These are phyloP conservation scores for Camellia japonica DNA, from an alignment of 148 eudicot genomes.

Conservation along the genomic window DNA sequence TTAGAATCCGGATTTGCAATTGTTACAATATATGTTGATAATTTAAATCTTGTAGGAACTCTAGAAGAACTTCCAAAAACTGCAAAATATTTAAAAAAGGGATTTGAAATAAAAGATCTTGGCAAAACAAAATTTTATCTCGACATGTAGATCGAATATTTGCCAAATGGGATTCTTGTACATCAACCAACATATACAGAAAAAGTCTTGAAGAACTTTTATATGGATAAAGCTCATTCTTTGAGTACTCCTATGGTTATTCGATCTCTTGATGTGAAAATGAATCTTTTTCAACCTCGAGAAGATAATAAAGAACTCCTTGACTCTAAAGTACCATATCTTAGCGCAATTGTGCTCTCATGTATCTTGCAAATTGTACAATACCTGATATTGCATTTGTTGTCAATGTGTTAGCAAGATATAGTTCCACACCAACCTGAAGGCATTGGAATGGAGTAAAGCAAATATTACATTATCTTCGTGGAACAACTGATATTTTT, in stretches of 20 bases:
- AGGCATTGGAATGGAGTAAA: conserved; percentile 7
- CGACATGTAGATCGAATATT: neutral
- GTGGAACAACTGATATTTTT: neutral
- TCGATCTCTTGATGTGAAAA: neutral
- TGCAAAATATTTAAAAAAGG: neutral
- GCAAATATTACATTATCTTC: neutral
- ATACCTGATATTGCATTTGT: neutral
- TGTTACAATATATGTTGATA: conserved; percentile 9
- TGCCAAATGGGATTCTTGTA: conserved; percentile 3
- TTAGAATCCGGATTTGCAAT: conserved; percentile 4
- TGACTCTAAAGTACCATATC: conserved; percentile 14
- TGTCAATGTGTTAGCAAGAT: neutral
- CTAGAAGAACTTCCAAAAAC: neutral
- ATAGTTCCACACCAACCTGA: neutral
- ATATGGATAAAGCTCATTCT: conserved; percentile 10
- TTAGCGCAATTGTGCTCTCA: conserved; percentile 10
- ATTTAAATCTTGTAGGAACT: conserved; percentile 17
- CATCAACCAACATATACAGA: neutral
- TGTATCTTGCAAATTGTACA: conserved; percentile 6
- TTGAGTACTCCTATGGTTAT: conserved; percentile 1
- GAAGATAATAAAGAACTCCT: conserved; percentile 6
- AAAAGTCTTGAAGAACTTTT: neutral
- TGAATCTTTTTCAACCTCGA: conserved; percentile 9
- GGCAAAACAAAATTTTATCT: conserved; percentile 4
- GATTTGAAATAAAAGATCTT: conserved; percentile 9